Evolutionary conservation across 2,329 filamentous ascomycete genomes (phyloP).

Genomic region (Xylariomycetidae sp.): DNA sequence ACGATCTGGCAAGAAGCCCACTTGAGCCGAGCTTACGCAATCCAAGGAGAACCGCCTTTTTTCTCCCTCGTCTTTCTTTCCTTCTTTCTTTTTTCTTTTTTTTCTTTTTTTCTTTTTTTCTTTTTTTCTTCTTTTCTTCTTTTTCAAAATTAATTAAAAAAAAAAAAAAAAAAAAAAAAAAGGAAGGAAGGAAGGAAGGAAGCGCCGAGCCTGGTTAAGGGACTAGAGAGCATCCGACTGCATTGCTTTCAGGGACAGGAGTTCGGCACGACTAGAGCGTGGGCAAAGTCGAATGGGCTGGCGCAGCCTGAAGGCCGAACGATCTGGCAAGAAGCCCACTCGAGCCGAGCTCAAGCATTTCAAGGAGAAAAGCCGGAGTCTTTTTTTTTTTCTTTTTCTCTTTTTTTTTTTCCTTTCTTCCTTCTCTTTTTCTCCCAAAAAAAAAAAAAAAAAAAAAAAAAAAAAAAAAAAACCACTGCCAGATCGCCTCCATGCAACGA

Average conservation of each 20-base stretch:
- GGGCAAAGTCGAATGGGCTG: too few relatives aligned
- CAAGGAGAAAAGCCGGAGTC: constrained; percentile 80
- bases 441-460: background rate
- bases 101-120: too few relatives aligned
- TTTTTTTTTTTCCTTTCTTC: background rate
- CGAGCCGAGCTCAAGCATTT: constrained; percentile 87
- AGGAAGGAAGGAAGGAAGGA: constrained; percentile 90
- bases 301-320: constrained; percentile 86
- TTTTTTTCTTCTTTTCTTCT: too few relatives aligned
- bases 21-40: constrained; percentile 78
- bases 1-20: constrained; percentile 75
- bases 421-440: background rate
- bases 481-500: too few relatives aligned
- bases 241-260: too few relatives aligned
- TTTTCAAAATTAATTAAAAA: too few relatives aligned
- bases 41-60: constrained; percentile 89
- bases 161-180: too few relatives aligned
- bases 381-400: background rate
- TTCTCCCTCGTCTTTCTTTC: too few relatives aligned
- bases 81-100: too few relatives aligned
- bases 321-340: constrained; percentile 73
- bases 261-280: too few relatives aligned
- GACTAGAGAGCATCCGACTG: too few relatives aligned
- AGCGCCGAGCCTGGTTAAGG: constrained; percentile 81
- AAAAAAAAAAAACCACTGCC: too few relatives aligned